Evolutionary conservation across 2,329 filamentous ascomycete species (phyloP), one percentile per base, ranked within the genome.

Genomic region (Trichophyton schoenleinii): DNA sequence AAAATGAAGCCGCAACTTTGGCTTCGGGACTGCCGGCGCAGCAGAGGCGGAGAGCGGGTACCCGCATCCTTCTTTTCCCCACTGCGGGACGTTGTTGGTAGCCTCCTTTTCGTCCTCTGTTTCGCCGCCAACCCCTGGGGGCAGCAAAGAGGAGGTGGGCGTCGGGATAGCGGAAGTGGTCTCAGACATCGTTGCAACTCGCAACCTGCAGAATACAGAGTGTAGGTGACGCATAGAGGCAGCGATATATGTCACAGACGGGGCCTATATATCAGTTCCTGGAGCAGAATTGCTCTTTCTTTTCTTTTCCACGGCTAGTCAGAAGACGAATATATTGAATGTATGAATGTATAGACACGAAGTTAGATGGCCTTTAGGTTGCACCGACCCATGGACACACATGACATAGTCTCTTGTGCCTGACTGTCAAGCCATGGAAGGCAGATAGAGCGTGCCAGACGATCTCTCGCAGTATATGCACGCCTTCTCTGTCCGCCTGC

Each of bases 1-100:
- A 25, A 69, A 65, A 31, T 73, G 69, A 31, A 76, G 70, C 11
- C 71, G 73, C 41, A 75, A 64, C 57, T 72, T 75, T 41, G 71
- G 71, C 34, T 65, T 66, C 13, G 69, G 70, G n/a, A 66, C 36
- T 9, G 55, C 44, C 9, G 53, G 53, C 18, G 55, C 55, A 42
- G n/a, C 55, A 31, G 44, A 22, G 49, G 46, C 46, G 3, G 28
- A n/a, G 6, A 13, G 53, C n/a, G 53, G n/a, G 36, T 13, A 9
- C 20, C 41, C 41, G 13, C 25, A 59, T 46, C 42, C 58, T 4
- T 59, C 41, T n/a, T 34, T 48, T 9, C 34, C 25, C 44, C 49
- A 53, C 28, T 53, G 49, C 3, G 22, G 49, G n/a, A n/a, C 18
- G 49, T 34, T 22, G 49, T 53, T 7, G 11, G 25, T 1, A 31